phyloP scores from a whole-genome alignment of 1,139 yeast genomes.

The Pichia sp. region DNA sequence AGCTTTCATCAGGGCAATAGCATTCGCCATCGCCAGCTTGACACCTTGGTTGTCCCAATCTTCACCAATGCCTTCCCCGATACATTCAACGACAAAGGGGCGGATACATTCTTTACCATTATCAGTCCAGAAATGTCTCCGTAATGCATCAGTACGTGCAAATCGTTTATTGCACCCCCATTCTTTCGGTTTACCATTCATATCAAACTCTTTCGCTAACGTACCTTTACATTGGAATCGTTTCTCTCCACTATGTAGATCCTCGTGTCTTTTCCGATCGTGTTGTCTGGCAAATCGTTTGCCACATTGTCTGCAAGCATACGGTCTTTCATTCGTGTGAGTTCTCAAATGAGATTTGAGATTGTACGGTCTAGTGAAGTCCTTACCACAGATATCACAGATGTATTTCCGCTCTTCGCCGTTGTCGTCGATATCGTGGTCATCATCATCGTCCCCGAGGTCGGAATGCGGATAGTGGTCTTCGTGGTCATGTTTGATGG shows the following conservation, averaged over 20 bases:
- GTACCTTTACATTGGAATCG: conserved; percentile 80
- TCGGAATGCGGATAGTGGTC: conserved; percentile 6
- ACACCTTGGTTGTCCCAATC: conserved; percentile 37
- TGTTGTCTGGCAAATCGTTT: conserved; percentile 97
- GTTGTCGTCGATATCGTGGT: neutral
- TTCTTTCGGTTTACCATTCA: conserved; percentile 2
- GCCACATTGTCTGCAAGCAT: conserved; percentile 80
- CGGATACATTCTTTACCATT: conserved; percentile 85
- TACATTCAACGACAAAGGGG: conserved; percentile 35
- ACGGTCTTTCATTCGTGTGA: conserved; percentile 94
- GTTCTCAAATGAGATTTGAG: conserved; percentile 88
- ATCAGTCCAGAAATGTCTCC: conserved; percentile 93
- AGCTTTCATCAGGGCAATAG: conserved; percentile 7
- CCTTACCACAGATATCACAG: conserved; percentile 81
- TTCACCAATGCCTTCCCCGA: conserved; percentile 53
- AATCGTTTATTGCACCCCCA: conserved; percentile 96
- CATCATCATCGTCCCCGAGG: conserved; percentile 4
- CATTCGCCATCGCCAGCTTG: conserved; percentile 17
- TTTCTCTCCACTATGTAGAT: conserved; percentile 88
- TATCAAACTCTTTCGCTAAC: conserved; percentile 51
- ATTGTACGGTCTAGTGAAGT: conserved; percentile 91
- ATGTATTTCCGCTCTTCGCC: conserved; percentile 48
- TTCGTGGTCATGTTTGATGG: neutral
- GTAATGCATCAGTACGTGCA: conserved; percentile 94
- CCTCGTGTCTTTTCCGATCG: conserved; percentile 92